A percentile compares a stretch with the other conserved stretches of the same genome.
These are phyloP conservation scores for Chrysanthemum lavandulifolium DNA, from an alignment of 129 eudicot species.

Conservation along the genomic window DNA sequence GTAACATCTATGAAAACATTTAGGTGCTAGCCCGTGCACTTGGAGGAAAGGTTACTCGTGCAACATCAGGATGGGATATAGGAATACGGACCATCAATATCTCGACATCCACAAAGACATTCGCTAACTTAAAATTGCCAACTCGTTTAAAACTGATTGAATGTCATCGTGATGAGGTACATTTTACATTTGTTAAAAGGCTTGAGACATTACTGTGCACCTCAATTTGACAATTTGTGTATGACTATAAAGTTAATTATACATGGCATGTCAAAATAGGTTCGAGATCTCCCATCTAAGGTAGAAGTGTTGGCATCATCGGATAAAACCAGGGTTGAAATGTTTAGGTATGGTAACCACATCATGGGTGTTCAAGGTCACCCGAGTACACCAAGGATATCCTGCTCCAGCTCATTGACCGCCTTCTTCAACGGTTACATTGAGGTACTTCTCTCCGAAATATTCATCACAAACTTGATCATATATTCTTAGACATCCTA, in stretches of 20 bases:
- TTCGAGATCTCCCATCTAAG: slow-evolving; percentile 72
- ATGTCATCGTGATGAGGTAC: slow-evolving; percentile 88
- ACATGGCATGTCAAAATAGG: slow-evolving; percentile 30
- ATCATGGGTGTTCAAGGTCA: slow-evolving; percentile 98
- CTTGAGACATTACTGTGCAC: neutral
- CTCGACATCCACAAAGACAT: slow-evolving; percentile 49
- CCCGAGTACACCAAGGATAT: slow-evolving; percentile 92
- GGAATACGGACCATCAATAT: slow-evolving; percentile 60
- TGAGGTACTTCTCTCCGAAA: slow-evolving; percentile 39
- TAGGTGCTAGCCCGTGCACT: slow-evolving; percentile 72
- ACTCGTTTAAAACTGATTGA: slow-evolving; percentile 59
- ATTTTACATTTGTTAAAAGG: neutral
- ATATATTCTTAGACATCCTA: neutral
- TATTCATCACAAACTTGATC: neutral
- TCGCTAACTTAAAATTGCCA: slow-evolving; percentile 53
- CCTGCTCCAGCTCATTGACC: slow-evolving; percentile 75
- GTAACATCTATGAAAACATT: slow-evolving; percentile 13
- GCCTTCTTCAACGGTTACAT: slow-evolving; percentile 70
- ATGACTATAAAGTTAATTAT: neutral
- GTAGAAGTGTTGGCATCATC: slow-evolving; percentile 85
- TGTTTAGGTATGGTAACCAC: slow-evolving; percentile 82
- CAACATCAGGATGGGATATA: slow-evolving; percentile 81
- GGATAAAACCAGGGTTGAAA: slow-evolving; percentile 65
- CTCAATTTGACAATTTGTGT: no score
- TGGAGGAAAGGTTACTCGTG: slow-evolving; percentile 71